Percentiles rank a stretch among this genome's conserved stretches.
phyloP scores from a whole-genome alignment of 495 filamentous ascomycete species.

The Neurospora sp. region DNA sequence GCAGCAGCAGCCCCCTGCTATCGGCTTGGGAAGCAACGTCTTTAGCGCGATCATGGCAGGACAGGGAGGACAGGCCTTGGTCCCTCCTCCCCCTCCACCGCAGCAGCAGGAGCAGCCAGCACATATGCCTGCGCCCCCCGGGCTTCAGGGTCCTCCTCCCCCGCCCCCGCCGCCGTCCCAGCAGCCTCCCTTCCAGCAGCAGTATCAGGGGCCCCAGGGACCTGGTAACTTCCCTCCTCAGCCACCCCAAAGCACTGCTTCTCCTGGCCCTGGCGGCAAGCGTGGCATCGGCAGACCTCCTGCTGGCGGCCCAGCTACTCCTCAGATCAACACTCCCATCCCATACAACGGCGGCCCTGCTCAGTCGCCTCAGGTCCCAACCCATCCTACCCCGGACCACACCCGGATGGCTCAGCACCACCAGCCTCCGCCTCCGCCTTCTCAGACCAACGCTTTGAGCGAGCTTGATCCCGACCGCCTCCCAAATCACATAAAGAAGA shows the following conservation, averaged over 20 bases:
- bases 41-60: conserved; percentile 96
- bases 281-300: conserved; percentile 44
- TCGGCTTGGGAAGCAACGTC: conserved; percentile 87
- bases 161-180: conserved; percentile 44
- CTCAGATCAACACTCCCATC: conserved; percentile 73
- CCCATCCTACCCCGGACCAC: conserved; percentile 64
- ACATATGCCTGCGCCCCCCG: conserved; percentile 55
- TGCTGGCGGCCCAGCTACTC: conserved; percentile 70
- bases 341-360: conserved; percentile 67
- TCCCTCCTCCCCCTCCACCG: conserved; percentile 72
- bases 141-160: conserved; percentile 51
- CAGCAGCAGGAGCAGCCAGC: conserved; percentile 43
- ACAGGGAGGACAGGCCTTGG: conserved; percentile 72
- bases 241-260: conserved; percentile 74
- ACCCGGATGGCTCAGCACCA: conserved; percentile 22
- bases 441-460: conserved; percentile 62
- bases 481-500: conserved; percentile 72
- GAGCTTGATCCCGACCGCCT: conserved; percentile 81
- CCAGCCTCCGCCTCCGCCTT: conserved; percentile 33
- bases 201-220: conserved; percentile 34
- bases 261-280: conserved; percentile 69
- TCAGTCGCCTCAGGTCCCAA: conserved; percentile 68
- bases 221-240: conserved; percentile 46
- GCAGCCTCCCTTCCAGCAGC: conserved; percentile 39
- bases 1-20: conserved; percentile 57